Percentiles rank a stretch among this genome's conserved stretches.
phyloP scores from a whole-genome alignment of 768 basidiomycete species.

The Lactifluus subvellereus region DNA sequence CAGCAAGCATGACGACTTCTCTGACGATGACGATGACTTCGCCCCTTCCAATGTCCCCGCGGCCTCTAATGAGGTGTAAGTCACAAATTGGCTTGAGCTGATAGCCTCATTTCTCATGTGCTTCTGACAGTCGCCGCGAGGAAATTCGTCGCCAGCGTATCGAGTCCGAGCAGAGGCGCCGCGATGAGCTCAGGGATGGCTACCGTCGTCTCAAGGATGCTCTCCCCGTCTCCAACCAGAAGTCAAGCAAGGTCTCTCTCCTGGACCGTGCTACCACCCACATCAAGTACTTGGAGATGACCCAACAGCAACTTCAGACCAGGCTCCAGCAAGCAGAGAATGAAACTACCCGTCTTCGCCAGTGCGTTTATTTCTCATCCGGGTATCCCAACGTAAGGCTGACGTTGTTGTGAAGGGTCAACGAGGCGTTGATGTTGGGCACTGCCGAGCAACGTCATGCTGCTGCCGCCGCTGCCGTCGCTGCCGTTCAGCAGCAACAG shows the following conservation, averaged over 20 bases:
- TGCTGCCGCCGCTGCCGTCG: constrained; percentile 49
- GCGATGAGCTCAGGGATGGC: constrained; percentile 89
- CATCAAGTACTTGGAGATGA: constrained; percentile 81
- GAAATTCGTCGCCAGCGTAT: constrained; percentile 89
- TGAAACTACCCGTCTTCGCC: constrained; percentile 73
- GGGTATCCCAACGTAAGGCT: neutral
- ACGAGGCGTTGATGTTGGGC: constrained; percentile 85
- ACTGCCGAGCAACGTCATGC: constrained; percentile 70
- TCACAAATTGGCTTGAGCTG: constrained; percentile 13
- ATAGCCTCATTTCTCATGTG: neutral
- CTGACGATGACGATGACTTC: constrained; percentile 74
- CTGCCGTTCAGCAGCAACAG: constrained; percentile 43
- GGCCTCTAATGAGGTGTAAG: constrained; percentile 49
- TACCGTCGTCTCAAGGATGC: constrained; percentile 88
- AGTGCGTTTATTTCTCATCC: constrained; percentile 32
- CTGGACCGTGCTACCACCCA: constrained; percentile 85
- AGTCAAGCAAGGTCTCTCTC: constrained; percentile 86
- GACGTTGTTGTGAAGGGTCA: constrained; percentile 43
- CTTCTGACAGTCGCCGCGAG: constrained; percentile 61
- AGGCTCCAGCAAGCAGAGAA: constrained; percentile 72
- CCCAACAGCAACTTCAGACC: constrained; percentile 67
- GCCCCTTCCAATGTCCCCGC: constrained; percentile 44
- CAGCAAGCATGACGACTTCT: constrained; percentile 51
- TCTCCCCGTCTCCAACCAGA: constrained; percentile 85
- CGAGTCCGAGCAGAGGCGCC: constrained; percentile 87